Percentiles rank a stretch among this genome's conserved stretches.
These are phyloP conservation scores for Tetrahymena malaccensis DNA, from an alignment of 73 alveolate genomes.

Conservation along the genomic window DNA sequence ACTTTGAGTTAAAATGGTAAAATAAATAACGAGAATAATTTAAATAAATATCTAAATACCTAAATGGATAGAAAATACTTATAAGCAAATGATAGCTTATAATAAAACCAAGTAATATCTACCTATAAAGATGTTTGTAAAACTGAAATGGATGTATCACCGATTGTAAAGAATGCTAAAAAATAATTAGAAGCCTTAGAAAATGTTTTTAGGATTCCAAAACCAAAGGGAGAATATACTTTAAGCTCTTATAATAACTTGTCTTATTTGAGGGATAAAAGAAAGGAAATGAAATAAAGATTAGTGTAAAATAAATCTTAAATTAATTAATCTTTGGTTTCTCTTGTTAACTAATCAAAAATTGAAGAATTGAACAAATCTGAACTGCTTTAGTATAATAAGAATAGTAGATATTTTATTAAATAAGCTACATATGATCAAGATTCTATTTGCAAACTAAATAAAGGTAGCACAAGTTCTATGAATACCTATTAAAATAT, in stretches of 20 bases:
- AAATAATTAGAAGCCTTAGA: neutral
- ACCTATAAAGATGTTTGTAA: neutral
- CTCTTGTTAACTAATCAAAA: neutral
- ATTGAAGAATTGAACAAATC: neutral
- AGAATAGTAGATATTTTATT: neutral
- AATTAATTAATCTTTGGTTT: neutral
- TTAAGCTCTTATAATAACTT: neutral
- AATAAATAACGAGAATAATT: neutral
- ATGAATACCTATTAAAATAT: neutral
- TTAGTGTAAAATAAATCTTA: neutral
- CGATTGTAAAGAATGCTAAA: neutral
- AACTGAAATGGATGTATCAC: neutral
- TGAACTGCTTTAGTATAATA: neutral
- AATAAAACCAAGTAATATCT: neutral
- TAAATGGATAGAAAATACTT: neutral
- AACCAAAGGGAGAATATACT: neutral
- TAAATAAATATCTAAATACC: neutral
- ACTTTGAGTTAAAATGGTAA: neutral
- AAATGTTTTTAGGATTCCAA: neutral
- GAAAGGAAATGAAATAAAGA: neutral
- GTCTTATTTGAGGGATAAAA: neutral
- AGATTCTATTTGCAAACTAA: neutral
- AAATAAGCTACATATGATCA: neutral
- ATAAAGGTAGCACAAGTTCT: neutral
- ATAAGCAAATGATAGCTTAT: neutral